A percentile compares a stretch with the other conserved stretches of the same genome.
Evolutionary conservation across 139 green algal species (phyloP).

Genomic region (Parachlorella kessleri): DNA sequence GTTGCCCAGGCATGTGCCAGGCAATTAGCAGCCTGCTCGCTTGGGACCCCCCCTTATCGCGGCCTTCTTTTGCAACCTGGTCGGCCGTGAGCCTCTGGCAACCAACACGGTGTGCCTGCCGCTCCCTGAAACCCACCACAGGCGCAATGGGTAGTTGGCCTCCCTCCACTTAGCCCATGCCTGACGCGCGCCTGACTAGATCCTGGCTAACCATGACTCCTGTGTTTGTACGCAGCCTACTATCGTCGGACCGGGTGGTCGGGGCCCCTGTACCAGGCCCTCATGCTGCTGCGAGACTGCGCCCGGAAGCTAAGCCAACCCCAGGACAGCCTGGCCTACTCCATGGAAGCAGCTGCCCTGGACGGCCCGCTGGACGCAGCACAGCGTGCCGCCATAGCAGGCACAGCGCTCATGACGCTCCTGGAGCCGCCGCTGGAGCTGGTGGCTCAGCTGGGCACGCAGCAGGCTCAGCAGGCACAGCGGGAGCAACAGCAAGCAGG

Average conservation of each 20-base stretch:
- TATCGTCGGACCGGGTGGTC: slow-evolving; percentile 46
- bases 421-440: neutral
- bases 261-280: slow-evolving; percentile 14
- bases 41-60: too few species aligned
- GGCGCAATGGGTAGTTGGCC: too few species aligned
- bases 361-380: slow-evolving; percentile 15
- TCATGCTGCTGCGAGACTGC: slow-evolving; percentile 49
- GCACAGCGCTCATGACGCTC: slow-evolving; percentile 26
- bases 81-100: too few species aligned
- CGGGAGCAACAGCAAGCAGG: neutral
- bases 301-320: neutral
- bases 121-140: too few species aligned
- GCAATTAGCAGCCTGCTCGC: too few species aligned
- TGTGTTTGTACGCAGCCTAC: slow-evolving; percentile 5
- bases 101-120: too few species aligned
- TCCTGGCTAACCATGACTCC: too few species aligned
- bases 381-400: slow-evolving; percentile 35
- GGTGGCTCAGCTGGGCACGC: neutral
- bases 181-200: too few species aligned
- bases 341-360: slow-evolving; percentile 36
- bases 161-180: too few species aligned
- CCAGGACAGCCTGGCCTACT: slow-evolving; percentile 28
- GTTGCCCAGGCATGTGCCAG: too few species aligned
- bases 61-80: too few species aligned
- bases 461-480: neutral